Percentiles rank a stretch among this genome's conserved stretches.
phyloP scores from a whole-genome alignment of 768 basidiomycete species.

The Pulveroboletus ravenelii region DNA sequence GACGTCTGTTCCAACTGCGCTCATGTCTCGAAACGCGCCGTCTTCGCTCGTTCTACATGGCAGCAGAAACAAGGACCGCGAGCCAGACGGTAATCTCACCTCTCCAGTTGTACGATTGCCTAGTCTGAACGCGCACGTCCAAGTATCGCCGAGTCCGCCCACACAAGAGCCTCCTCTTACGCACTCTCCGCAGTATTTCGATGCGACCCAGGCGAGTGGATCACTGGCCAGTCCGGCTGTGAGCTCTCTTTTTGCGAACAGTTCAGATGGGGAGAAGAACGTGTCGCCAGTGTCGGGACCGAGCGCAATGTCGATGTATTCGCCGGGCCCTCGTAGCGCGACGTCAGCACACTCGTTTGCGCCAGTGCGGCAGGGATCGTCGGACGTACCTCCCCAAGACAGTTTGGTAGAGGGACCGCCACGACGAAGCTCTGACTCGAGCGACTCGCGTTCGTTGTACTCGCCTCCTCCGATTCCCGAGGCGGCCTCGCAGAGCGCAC shows the following conservation, averaged over 20 bases:
- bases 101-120: slow-evolving; percentile 32
- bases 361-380: slow-evolving; percentile 12
- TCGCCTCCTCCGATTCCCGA: slow-evolving; percentile 41
- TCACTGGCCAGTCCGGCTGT: slow-evolving; percentile 5
- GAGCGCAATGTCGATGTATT: slow-evolving; percentile 12
- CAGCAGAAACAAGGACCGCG: slow-evolving; percentile 2
- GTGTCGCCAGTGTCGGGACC: slow-evolving; percentile 6
- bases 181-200: slow-evolving; percentile 3
- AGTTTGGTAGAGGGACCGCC: slow-evolving; percentile 18
- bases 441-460: slow-evolving; percentile 32
- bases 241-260: slow-evolving; percentile 8
- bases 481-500: slow-evolving; percentile 31
- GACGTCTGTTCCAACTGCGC: slow-evolving; percentile 15
- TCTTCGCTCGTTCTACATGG: slow-evolving; percentile 17
- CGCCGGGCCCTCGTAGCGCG: slow-evolving; percentile 6
- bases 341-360: slow-evolving; percentile 13
- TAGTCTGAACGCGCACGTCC: slow-evolving; percentile 27
- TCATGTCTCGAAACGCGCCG: slow-evolving; percentile 17
- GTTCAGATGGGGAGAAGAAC: slow-evolving; percentile 21
- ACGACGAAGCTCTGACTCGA: slow-evolving; percentile 24
- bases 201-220: slow-evolving; percentile 3
- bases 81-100: not conserved
- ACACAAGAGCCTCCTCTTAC: slow-evolving; percentile 19
- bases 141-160: slow-evolving; percentile 37
- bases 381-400: slow-evolving; percentile 15